Evolutionary conservation across 192 early-diverging fungal genomes (phyloP).

Genomic region (Mortierella antarctica): DNA sequence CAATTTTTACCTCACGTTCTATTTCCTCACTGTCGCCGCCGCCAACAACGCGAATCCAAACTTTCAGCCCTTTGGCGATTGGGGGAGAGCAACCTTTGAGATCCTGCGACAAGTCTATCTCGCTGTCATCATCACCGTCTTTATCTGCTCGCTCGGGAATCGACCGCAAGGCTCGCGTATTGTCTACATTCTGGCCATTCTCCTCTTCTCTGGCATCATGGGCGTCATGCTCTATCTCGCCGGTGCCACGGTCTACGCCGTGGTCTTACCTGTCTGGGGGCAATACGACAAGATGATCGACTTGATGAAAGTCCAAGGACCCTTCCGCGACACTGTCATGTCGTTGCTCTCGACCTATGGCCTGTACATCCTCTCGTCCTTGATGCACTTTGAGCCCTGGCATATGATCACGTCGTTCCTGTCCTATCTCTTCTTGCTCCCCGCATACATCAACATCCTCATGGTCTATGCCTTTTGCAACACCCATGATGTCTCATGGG

Average conservation of each 20-base stretch:
- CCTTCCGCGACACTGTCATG: conserved; percentile 83
- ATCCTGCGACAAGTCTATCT: conserved; percentile 81
- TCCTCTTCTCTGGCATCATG: conserved; percentile 87
- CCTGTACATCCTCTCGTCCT: conserved; percentile 79
- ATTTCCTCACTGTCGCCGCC: conserved; percentile 68
- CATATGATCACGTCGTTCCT: conserved; percentile 90
- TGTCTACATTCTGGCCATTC: conserved; percentile 75
- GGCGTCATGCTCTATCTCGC: conserved; percentile 82
- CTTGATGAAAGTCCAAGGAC: conserved; percentile 40
- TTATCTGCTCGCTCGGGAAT: conserved; percentile 92
- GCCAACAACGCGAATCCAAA: conserved; percentile 50
- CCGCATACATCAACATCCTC: conserved; percentile 90
- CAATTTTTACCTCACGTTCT: conserved; percentile 88
- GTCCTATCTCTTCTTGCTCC: conserved; percentile 88
- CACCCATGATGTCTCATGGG: conserved; percentile 95
- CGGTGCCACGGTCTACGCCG: conserved; percentile 68
- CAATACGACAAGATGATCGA: conserved; percentile 27
- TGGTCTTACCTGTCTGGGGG: conserved; percentile 36
- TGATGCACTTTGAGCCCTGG: conserved; percentile 88
- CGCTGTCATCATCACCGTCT: conserved; percentile 79
- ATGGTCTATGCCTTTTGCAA: conserved; percentile 95
- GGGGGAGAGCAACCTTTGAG: conserved; percentile 70
- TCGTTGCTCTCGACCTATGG: conserved; percentile 84
- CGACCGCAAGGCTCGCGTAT: conserved; percentile 87
- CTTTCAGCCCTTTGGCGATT: conserved; percentile 65